A percentile compares a stretch with the other conserved stretches of the same genome.
These are phyloP conservation scores for Helicosporidium sp. DNA, from an alignment of 139 green algal species.

Conservation along the genomic window DNA sequence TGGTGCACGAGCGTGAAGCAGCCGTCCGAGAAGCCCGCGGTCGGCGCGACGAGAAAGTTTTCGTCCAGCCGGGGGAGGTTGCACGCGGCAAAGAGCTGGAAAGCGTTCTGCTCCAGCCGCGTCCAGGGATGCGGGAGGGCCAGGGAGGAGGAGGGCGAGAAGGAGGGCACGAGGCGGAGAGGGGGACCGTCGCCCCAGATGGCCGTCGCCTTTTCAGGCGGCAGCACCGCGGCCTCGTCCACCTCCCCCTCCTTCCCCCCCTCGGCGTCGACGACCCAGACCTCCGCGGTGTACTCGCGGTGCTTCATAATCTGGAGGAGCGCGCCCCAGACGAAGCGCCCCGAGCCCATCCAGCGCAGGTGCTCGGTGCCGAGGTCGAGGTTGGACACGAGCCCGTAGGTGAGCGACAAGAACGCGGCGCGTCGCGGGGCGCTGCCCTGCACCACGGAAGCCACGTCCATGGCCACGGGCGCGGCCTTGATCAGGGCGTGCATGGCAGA, in stretches of 20 bases:
- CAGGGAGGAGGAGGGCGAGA: background rate
- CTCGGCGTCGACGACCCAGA: conserved; percentile 12
- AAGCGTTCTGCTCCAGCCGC: background rate
- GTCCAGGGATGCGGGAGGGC: conserved; percentile 11
- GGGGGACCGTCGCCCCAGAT: background rate
- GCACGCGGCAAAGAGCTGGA: conserved; percentile 24
- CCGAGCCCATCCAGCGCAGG: conserved; percentile 52
- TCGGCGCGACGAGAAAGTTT: conserved; percentile 21
- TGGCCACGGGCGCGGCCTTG: conserved; percentile 13
- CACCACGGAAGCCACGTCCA: conserved; percentile 46
- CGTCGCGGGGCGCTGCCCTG: conserved; percentile 24
- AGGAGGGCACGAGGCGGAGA: background rate
- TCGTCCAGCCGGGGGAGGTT: conserved; percentile 31
- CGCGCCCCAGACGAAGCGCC: conserved; percentile 42
- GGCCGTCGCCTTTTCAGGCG: background rate
- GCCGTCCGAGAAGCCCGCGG: too few relatives aligned
- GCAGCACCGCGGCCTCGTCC: background rate
- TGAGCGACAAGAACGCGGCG: conserved; percentile 41
- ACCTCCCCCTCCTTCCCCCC: background rate
- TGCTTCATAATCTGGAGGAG: conserved; percentile 35
- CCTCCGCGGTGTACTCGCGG: background rate
- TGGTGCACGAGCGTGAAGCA: conserved; percentile 1
- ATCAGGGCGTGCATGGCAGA: conserved; percentile 29
- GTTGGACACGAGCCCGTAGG: conserved; percentile 50
- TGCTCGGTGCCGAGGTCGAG: conserved; percentile 58